A percentile compares a stretch with the other conserved stretches of the same genome.
phyloP scores from a whole-genome alignment of 306 rosid species.

The Macrotyloma uniflorum region DNA sequence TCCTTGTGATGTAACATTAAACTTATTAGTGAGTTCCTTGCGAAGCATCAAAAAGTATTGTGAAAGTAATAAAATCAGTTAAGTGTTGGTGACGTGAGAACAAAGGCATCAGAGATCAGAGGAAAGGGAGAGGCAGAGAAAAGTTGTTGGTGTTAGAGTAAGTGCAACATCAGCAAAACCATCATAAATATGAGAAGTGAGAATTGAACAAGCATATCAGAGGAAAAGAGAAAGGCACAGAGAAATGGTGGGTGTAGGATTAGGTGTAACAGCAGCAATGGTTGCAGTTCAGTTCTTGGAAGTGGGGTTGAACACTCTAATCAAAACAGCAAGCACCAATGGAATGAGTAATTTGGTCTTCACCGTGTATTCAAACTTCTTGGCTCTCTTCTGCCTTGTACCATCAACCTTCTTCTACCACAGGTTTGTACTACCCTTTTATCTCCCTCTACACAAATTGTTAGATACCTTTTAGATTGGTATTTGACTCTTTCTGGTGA shows the following conservation, averaged over 20 bases:
- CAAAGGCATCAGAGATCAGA: no score
- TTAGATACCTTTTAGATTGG: background rate
- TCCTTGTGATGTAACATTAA: no score
- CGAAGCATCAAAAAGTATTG: no score
- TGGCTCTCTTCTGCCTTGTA: conserved; percentile 46
- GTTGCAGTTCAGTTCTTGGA: conserved; percentile 41
- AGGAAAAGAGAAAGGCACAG: background rate
- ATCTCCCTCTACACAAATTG: background rate
- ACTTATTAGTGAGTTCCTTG: no score
- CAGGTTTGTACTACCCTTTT: conserved; percentile 15
- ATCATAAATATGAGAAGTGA: background rate
- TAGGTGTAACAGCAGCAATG: conserved; percentile 42
- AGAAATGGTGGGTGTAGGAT: conserved; percentile 35
- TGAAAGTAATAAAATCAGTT: no score
- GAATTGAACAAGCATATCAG: background rate
- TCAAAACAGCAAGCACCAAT: conserved; percentile 38
- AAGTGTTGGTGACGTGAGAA: no score
- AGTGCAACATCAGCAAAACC: background rate
- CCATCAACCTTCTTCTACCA: conserved; percentile 43
- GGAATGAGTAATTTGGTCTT: conserved; percentile 52
- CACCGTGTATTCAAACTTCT: conserved; percentile 41
- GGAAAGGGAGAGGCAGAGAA: no score
- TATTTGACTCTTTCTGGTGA: background rate
- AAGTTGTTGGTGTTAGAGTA: no score
- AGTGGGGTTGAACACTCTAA: conserved; percentile 39